These are phyloP conservation scores for Hygrophila difformis DNA, from an alignment of 257 asterid genomes.

Conservation along the genomic window DNA sequence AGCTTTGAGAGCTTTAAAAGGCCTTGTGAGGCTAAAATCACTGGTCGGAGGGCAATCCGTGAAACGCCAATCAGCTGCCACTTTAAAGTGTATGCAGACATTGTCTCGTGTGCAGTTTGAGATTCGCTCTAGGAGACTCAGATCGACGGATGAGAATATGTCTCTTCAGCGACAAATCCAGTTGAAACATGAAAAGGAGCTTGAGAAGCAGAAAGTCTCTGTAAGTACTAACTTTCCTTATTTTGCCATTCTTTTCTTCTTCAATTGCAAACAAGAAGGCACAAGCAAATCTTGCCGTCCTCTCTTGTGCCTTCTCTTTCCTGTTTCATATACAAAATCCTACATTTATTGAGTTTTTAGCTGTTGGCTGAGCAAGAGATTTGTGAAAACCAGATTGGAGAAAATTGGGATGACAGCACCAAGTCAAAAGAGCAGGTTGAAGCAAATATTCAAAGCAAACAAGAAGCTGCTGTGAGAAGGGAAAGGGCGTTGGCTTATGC, in stretches of 20 bases:
- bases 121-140: conserved; percentile 54
- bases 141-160: conserved; percentile 48
- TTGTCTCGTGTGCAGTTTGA: conserved; percentile 63
- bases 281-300: no score
- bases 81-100: conserved; percentile 62
- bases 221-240: conserved; percentile 30
- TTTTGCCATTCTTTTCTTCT: no score
- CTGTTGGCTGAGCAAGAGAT: neutral
- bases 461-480: conserved; percentile 70
- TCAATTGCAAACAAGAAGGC: no score
- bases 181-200: conserved; percentile 63
- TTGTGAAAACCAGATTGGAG: conserved; percentile 31
- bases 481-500: conserved; percentile 94
- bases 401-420: conserved; percentile 58
- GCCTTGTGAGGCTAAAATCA: conserved; percentile 65
- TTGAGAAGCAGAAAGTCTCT: conserved; percentile 47
- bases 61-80: conserved; percentile 59
- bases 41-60: conserved; percentile 63
- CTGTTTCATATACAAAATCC: no score
- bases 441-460: conserved; percentile 42
- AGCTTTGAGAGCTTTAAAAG: conserved; percentile 68
- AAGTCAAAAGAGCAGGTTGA: conserved; percentile 66
- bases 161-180: conserved; percentile 60
- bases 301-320: no score
- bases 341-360: no score